These are phyloP conservation scores for Nitzschia palea DNA, from an alignment of 108 stramenopile genomes.

Conservation along the genomic window DNA sequence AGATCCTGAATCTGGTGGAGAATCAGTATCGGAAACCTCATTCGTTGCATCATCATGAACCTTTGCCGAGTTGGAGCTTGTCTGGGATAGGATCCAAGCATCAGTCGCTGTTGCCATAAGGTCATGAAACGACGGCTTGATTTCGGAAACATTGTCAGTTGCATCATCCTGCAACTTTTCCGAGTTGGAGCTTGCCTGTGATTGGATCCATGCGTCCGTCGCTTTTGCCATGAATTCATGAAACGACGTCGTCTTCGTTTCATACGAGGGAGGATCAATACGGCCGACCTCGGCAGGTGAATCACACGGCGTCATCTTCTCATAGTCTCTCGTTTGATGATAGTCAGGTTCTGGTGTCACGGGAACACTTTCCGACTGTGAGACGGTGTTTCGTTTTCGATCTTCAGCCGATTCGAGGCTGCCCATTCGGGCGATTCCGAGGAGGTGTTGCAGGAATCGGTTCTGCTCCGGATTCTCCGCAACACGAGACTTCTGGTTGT, in stretches of 20 bases:
- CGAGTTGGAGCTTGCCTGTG: not conserved
- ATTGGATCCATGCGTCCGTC: conserved; percentile 7
- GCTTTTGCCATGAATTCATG: not conserved
- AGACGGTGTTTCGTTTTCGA: too few species aligned
- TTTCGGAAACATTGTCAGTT: too few species aligned
- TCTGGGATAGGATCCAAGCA: conserved; percentile 8
- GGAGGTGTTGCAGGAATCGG: not conserved
- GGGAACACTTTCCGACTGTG: too few species aligned
- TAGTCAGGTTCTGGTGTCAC: too few species aligned
- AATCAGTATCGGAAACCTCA: not conserved
- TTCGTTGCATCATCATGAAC: not conserved
- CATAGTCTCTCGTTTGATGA: conserved; percentile 3
- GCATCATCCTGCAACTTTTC: not conserved
- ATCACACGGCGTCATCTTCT: not conserved
- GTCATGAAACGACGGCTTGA: too few species aligned
- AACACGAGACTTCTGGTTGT: not conserved
- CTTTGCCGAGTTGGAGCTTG: not conserved
- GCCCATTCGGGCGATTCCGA: not conserved
- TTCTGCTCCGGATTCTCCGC: not conserved
- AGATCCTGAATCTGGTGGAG: not conserved
- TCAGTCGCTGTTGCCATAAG: conserved; percentile 2
- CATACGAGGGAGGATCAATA: not conserved
- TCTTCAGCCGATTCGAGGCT: not conserved
- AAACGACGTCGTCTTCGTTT: not conserved
- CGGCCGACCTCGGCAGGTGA: not conserved